These are phyloP conservation scores for Diaporthe amygdali DNA, from an alignment of 2,329 filamentous ascomycete genomes.

Conservation along the genomic window DNA sequence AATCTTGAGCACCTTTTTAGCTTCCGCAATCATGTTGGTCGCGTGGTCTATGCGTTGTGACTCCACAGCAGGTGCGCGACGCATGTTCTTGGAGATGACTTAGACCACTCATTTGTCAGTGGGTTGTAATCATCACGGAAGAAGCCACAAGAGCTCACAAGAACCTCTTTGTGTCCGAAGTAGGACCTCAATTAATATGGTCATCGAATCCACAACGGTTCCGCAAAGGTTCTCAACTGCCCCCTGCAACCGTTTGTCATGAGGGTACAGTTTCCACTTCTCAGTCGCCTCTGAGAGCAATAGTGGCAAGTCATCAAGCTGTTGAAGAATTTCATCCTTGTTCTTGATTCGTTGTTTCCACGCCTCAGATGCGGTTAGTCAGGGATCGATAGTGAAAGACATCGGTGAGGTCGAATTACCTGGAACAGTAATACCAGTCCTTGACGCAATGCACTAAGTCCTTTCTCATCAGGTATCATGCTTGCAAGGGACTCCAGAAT, in stretches of 20 bases:
- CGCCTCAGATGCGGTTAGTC: neutral
- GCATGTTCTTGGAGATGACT: neutral
- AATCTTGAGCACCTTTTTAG: neutral
- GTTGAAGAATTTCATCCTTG: neutral
- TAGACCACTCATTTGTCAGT: neutral
- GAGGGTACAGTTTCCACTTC: neutral
- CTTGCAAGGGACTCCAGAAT: neutral
- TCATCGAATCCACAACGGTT: neutral
- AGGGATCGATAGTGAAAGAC: neutral
- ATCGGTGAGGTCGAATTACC: neutral
- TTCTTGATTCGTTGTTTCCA: constrained; percentile 2
- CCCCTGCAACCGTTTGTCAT: neutral
- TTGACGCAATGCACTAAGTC: neutral
- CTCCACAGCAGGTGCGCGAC: neutral
- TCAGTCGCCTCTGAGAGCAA: neutral
- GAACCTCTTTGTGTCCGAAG: neutral
- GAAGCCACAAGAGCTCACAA: neutral
- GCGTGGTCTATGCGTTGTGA: neutral
- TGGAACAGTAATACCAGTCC: neutral
- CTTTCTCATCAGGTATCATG: constrained; percentile 8
- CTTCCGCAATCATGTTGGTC: neutral
- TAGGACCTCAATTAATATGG: neutral
- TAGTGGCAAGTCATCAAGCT: neutral
- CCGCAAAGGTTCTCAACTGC: neutral
- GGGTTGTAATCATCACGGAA: too few relatives aligned